Conservation (phyloP, 164 flowering plant species). For the Aristolochia californica region DNA sequence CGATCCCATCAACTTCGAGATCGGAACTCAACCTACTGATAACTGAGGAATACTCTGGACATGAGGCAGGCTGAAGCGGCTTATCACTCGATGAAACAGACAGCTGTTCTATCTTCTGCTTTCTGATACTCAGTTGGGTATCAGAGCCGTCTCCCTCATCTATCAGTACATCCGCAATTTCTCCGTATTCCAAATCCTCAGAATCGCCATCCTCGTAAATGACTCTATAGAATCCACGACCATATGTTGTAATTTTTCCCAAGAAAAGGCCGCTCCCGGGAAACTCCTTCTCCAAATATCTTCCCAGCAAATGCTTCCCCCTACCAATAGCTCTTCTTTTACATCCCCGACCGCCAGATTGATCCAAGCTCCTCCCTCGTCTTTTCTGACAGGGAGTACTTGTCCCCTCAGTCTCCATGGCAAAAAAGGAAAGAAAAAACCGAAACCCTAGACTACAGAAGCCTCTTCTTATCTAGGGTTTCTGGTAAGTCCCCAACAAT, state of each 20-base stretch:
- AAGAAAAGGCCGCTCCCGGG: constrained; percentile 41
- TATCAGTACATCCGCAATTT: constrained; percentile 34
- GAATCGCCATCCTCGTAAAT: constrained; percentile 88
- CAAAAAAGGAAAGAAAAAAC: too few species aligned
- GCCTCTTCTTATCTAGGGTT: constrained; percentile 1
- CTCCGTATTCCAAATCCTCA: constrained; percentile 73
- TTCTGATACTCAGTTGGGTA: constrained; percentile 30
- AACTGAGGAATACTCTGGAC: constrained; percentile 11
- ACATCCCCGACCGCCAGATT: constrained; percentile 31
- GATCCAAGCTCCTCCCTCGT: constrained; percentile 1
- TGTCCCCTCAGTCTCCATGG: background rate
- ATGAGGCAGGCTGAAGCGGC: constrained; percentile 1
- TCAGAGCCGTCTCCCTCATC: constrained; percentile 23
- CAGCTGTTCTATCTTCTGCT: constrained; percentile 31
- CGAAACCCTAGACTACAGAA: constrained; percentile 2
- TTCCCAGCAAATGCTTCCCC: constrained; percentile 41
- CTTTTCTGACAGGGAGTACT: constrained; percentile 4
- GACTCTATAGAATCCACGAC: constrained; percentile 67
- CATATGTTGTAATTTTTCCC: constrained; percentile 59
- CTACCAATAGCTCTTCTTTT: constrained; percentile 35
- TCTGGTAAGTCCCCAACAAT: background rate
- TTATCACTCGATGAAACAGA: constrained; percentile 5
- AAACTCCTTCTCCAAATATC: constrained; percentile 72
- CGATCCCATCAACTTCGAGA: constrained; percentile 2
- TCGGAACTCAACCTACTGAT: constrained; percentile 22